Base-by-base conservation (phyloP, 306 rosid species). In the Medicago arabica region DNA sequence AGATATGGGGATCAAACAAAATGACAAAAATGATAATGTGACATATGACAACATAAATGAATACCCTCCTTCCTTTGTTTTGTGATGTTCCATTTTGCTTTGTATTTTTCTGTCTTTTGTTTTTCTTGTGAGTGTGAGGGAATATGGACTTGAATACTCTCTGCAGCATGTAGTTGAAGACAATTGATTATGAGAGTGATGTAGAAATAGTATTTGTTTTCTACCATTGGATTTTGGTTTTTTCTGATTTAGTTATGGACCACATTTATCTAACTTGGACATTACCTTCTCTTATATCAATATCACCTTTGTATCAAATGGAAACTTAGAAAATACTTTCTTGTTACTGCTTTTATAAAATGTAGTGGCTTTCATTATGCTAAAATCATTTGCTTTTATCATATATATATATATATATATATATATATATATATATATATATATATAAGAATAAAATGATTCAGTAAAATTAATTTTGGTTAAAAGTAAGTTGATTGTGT, bases 181-280 rank as follows among this genome's bases (percentile, higher is more conserved):
- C 39, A 23, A 59, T 59, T 25, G 40, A 28, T 28, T 23, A 13
- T 59, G 39, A 59, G 39, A 59, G 39, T 59, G 39, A 59, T 59
- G 38, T 59, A 11, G 64, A 12, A 58, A 3, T 25, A 23, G 39
- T 59, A 23, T 0, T 59, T 23, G 16, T 19, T 55, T 54, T 19
- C n/a, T 59, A 38, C 65, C 39, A 2, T 58, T 58, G 39, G 16
- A 19, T 5, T 5, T 59, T 57, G 23, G 61, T 54, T 19, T 8
- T 54, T 54, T 54, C 13, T 54, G 6, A 54, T 54, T 8, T 54
- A 18, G 61, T 4, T 54, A 8, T 54, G 61, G 61, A 54, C 61
- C 61, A 54, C 61, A 8, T 54, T 28, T 54, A 54, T 54, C 14
- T 31, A 54, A 54, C 61, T 55, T 54, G 60, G 60, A 54, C 60